A percentile compares a stretch with the other conserved stretches of the same genome.
These are phyloP conservation scores for Fusarium tuaranense DNA, from an alignment of 2,329 filamentous ascomycete species.

Conservation along the genomic window DNA sequence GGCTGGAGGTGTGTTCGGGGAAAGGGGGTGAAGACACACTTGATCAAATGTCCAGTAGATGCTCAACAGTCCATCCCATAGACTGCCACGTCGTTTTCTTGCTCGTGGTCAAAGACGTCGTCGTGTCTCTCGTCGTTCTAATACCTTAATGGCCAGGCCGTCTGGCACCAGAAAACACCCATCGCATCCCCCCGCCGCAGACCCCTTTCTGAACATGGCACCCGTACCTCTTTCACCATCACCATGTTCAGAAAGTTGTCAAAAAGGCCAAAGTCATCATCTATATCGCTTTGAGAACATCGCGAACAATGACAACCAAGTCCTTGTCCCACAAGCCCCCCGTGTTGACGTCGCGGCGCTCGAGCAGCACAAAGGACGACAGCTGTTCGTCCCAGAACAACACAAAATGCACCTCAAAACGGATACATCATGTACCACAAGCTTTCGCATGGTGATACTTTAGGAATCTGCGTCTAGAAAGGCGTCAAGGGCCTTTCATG, in stretches of 20 bases:
- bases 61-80: not conserved
- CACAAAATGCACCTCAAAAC: not conserved
- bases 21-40: not conserved
- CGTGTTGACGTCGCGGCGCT: not conserved
- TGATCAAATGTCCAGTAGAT: not conserved
- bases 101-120: not conserved
- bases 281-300: not conserved
- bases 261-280: not conserved
- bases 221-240: not conserved
- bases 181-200: not conserved
- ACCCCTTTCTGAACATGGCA: not conserved
- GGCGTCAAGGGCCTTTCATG: not conserved
- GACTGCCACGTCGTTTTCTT: not conserved
- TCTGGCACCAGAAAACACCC: not conserved
- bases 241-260: not conserved
- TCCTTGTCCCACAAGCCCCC: not conserved
- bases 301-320: not conserved
- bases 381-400: not conserved
- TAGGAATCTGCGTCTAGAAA: no score
- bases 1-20: not conserved
- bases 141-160: not conserved
- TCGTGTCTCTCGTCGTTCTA: not conserved
- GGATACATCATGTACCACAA: no score
- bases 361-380: not conserved
- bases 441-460: not conserved